These are phyloP conservation scores for Pinus taeda DNA, from an alignment of 75 land plant genomes.

Conservation along the genomic window DNA sequence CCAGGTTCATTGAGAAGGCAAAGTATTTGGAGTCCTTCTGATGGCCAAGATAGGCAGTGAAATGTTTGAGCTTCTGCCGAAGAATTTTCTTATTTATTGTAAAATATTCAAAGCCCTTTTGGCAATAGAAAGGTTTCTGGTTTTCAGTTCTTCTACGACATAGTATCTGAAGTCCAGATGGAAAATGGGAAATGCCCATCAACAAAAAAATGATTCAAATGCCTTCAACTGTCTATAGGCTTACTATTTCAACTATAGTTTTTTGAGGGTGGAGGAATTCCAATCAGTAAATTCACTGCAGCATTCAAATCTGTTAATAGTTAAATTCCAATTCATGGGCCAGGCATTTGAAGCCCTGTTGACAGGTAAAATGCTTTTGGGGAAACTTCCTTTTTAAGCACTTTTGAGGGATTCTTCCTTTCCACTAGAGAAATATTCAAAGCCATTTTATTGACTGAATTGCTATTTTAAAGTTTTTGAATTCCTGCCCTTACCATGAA, in stretches of 20 bases:
- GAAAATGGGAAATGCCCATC: background rate
- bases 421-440: background rate
- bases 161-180: background rate
- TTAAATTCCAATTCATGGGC: no score
- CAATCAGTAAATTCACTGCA: no score
- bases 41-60: background rate
- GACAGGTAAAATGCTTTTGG: no score
- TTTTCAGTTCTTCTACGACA: background rate
- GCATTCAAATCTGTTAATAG: no score
- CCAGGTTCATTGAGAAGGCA: background rate
- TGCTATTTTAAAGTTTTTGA: background rate
- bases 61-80: background rate
- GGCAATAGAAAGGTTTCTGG: no score
- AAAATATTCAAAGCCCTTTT: background rate
- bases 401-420: background rate
- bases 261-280: no score
- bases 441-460: background rate
- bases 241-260: no score
- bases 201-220: no score
- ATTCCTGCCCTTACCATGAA: background rate
- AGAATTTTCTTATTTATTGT: background rate
- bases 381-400: no score
- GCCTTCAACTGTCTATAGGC: no score
- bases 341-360: no score
- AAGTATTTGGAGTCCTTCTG: background rate